Evolutionary conservation across 495 filamentous ascomycete genomes (phyloP), one percentile per base, ranked within the genome.

Genomic region (Evernia prunastri): DNA sequence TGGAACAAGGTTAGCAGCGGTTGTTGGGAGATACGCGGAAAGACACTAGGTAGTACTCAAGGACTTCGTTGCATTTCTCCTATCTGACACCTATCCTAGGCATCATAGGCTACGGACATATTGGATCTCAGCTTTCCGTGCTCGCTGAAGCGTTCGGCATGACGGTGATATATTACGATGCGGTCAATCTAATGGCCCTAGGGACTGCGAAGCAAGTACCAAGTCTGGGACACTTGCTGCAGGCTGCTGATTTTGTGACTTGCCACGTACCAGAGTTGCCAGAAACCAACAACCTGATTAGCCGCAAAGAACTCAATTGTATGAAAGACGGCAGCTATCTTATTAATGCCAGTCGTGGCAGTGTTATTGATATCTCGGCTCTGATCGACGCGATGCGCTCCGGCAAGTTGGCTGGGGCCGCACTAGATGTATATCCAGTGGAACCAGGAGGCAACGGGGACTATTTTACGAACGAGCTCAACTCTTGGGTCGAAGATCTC

Each of bases 21-120:
- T 70, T 97, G 94, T 83, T 97, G 95, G 93, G 95, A 97, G 74
- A 89, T 99, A 66, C 86, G 95, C 68, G 95, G 95, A 70, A 99
- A 99, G 80, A 97, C 92, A 37, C 82, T 99, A 51, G 93, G 89
- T 88, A 80, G 31, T 76, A 69, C 11, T 35, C 45, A 63, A 54
- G 29, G 53, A 54, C 56, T 59, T 54, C 37, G 56, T 63, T 54
- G 13, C 56, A 13, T n/a, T 35, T 56, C 33, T 56, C 17, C n/a
- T 47, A 4, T 43, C 59, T 66, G 15, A 63, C 49, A 37, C 27
- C 31, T 17, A 23, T 60, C 42, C 13, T 67, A 86, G 88, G 91
- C 59, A 97, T 99, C 62, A 85, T 99, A 64, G 95, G 95, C 25
- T 97, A 99, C 72, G 95, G 95, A 56, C 95, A 99, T 69, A 97